These are phyloP conservation scores for Lachancea lanzarotensis DNA, from an alignment of 805 yeast species.

Conservation along the genomic window DNA sequence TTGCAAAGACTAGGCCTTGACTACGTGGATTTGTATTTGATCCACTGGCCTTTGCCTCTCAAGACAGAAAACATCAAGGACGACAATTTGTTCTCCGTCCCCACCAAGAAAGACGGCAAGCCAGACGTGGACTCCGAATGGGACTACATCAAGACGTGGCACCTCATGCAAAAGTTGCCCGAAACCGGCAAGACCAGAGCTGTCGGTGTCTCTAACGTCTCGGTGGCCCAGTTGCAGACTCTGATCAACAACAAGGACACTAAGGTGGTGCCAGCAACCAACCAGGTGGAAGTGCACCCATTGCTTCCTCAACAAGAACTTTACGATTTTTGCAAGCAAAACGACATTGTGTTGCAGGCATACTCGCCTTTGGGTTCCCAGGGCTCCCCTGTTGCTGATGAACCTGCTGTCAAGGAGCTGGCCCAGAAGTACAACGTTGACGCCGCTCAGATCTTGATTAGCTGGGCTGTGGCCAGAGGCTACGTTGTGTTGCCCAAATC, in stretches of 20 bases:
- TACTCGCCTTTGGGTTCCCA: conserved; percentile 71
- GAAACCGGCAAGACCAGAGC: conserved; percentile 49
- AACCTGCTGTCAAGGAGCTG: conserved; percentile 38
- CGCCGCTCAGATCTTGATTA: conserved; percentile 47
- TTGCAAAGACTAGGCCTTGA: conserved; percentile 59
- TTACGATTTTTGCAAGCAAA: conserved; percentile 42
- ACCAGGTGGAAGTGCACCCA: conserved; percentile 77
- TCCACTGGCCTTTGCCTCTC: conserved; percentile 76
- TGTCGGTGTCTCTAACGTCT: conserved; percentile 73
- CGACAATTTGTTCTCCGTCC: conserved; percentile 30
- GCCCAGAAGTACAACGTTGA: conserved; percentile 37
- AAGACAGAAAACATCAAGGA: conserved; percentile 37
- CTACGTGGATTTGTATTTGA: conserved; percentile 69
- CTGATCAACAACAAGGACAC: conserved; percentile 46
- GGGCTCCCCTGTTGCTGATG: conserved; percentile 45
- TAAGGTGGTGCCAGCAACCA: conserved; percentile 55
- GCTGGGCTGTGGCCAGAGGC: conserved; percentile 56
- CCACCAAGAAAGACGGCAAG: conserved; percentile 34
- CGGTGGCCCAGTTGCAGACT: conserved; percentile 44
- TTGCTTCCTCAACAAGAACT: conserved; percentile 59
- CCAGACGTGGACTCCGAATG: conserved; percentile 36
- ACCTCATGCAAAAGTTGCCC: conserved; percentile 52
- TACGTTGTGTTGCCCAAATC: conserved; percentile 50
- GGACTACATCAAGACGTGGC: conserved; percentile 54
- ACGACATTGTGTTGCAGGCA: conserved; percentile 59